phyloP scores from a whole-genome alignment of 164 flowering plant species.

The Euptelea pleiosperma region DNA sequence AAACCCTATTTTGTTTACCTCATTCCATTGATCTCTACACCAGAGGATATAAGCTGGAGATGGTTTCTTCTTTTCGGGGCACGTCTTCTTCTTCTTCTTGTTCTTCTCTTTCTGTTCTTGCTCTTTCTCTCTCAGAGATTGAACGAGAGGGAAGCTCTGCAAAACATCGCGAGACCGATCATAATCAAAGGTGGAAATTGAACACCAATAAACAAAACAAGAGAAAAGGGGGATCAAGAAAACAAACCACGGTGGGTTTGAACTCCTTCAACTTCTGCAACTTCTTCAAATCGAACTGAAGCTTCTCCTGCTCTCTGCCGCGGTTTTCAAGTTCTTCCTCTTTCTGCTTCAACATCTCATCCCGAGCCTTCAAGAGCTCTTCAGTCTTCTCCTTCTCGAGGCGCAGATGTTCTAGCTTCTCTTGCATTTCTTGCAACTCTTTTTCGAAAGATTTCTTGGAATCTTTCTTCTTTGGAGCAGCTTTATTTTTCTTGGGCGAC shows the following conservation, averaged over 20 bases:
- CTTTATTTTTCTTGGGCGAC: slow-evolving; percentile 29
- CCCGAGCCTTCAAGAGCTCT: slow-evolving; percentile 59
- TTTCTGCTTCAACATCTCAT: slow-evolving; percentile 56
- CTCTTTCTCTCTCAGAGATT: slow-evolving; percentile 49
- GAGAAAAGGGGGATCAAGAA: background rate
- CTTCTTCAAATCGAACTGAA: slow-evolving; percentile 76
- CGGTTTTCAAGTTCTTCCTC: slow-evolving; percentile 57
- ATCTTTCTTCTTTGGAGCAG: slow-evolving; percentile 19
- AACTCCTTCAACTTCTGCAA: slow-evolving; percentile 91
- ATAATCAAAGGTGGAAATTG: background rate
- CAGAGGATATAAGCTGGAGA: slow-evolving; percentile 68
- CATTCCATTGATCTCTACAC: slow-evolving; percentile 89
- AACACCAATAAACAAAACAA: background rate
- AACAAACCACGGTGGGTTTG: slow-evolving; percentile 74
- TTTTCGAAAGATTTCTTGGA: slow-evolving; percentile 48
- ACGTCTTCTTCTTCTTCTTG: slow-evolving; percentile 45
- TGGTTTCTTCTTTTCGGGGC: slow-evolving; percentile 64
- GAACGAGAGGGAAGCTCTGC: slow-evolving; percentile 51
- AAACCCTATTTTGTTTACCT: slow-evolving; percentile 36
- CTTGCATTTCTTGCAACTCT: slow-evolving; percentile 70
- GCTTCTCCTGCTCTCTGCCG: slow-evolving; percentile 64
- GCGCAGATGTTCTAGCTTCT: slow-evolving; percentile 54
- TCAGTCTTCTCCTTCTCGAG: slow-evolving; percentile 82
- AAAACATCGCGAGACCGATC: background rate
- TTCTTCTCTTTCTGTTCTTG: slow-evolving; percentile 60